Base-by-base conservation (phyloP, 2,329 filamentous ascomycete genomes). In the Sphaceloma murrayae region DNA sequence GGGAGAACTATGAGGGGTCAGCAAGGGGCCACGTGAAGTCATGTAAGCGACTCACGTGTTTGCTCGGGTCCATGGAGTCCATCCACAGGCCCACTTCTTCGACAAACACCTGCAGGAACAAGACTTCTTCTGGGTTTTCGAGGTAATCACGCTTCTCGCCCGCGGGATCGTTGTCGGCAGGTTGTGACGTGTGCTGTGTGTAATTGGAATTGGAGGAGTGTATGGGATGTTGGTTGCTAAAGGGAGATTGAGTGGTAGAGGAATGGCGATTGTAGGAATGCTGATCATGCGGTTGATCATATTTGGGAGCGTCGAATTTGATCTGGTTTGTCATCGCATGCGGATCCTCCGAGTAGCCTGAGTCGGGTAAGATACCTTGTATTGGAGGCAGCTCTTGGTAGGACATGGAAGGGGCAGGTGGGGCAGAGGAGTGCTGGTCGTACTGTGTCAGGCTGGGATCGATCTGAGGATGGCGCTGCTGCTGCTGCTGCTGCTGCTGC, bases 51-150 rank as follows among this genome's bases (percentile, higher is more conserved):
- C 69, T 49, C 62, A 75, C 72, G 58, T 93, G 84, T 64, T 89
- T 89, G 52, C 80, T 73, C 24, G 78, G 73, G 64, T 94, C 85
- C 68, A 95, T 78, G 31, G 80, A 85, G 62, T 95, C 89, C 85
- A 96, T 94, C 86, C 89, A 95, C 2, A 86, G 64, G 1, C 82
- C 87, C 2, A 96, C 85, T 52, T 94, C 83, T 56, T 93, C 83
- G 5, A 93, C 81, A 59, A 94, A 96, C 0, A 87, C 80, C 60
- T 94, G 85, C 81, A 95, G 85, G 58, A 87, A 87, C n/a, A 81
- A 67, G 0, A 91, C 74, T 58, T 94, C 86, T 47, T 94, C 84
- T 7, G 79, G 74, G 3, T 76, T 77, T 51, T 76, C 79, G 34
- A 94, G 70, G 53, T 77, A 85, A 42, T 83, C 75, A 27, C 76